These are phyloP conservation scores for Spizellomyces punctatus DNA, from an alignment of 192 early-diverging fungal species.

Conservation along the genomic window DNA sequence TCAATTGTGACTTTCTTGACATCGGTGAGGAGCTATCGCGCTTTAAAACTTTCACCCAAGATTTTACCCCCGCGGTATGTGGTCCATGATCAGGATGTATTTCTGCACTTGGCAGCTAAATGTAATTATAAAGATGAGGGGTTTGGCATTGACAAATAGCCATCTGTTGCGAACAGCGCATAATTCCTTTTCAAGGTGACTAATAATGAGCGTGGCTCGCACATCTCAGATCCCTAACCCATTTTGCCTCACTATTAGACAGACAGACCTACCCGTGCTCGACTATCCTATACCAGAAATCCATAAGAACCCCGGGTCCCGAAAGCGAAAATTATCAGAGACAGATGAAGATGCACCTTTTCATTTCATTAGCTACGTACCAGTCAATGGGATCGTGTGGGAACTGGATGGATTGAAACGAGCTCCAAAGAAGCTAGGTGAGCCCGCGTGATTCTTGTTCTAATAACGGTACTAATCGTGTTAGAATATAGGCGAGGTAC, in stretches of 20 bases:
- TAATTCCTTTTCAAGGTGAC: constrained; percentile 24
- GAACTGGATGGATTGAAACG: constrained; percentile 38
- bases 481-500: constrained; percentile 16
- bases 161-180: constrained; percentile 27
- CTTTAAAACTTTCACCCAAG: constrained; percentile 34
- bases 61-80: constrained; percentile 21
- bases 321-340: constrained; percentile 25
- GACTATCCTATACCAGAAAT: constrained; percentile 20
- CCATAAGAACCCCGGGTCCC: neutral
- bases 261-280: constrained; percentile 23
- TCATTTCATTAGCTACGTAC: constrained; percentile 34
- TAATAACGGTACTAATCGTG: no score
- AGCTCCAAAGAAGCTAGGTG: neutral
- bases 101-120: neutral
- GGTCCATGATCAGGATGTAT: neutral
- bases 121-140: constrained; percentile 7
- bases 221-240: neutral
- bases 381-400: constrained; percentile 31
- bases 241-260: neutral
- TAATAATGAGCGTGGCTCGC: neutral
- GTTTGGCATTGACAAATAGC: constrained; percentile 15
- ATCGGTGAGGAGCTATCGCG: constrained; percentile 13
- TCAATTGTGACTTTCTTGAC: constrained; percentile 20
- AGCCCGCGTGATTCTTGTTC: no score
- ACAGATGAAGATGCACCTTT: constrained; percentile 20